Evolutionary conservation across 176 grass and related monocot species (phyloP), one percentile per base, ranked within the genome.

Genomic region (Melocanna baccifera): DNA sequence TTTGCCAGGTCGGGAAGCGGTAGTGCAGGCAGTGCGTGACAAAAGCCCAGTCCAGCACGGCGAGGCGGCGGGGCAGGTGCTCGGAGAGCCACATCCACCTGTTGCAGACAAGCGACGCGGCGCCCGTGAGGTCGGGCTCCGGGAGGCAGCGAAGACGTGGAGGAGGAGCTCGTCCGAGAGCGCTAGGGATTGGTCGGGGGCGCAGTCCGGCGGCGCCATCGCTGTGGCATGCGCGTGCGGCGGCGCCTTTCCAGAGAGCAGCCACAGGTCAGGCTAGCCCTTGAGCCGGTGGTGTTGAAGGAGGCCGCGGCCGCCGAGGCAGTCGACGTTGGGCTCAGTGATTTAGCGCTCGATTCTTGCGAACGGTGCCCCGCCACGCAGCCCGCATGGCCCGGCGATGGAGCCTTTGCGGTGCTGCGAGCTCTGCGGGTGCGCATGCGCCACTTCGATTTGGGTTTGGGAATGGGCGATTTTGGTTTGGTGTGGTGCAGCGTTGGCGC

Each of bases 91-190:
- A 87, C 79, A 68, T 89, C 96, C 93, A 98, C 32, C 96, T 73
- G 83, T 89, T 86, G 91, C 91, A 95, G 75, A 98, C 96, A 26
- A 95, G 91, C 40, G 96, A 94, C 14, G 89, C 83, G 56, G 91
- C 18, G 30, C 41, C 63, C 81, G 77, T 79, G 70, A 92, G 85
- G 75, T 84, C 63, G 26, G 88, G 67, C 73, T 90, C 87, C 48
- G 93, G 90, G 40, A 92, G 81, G 69, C 79, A 87, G 90, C 82
- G 42, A 94, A 87, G 50, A 92, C 73, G 79, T 79, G 87, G 82
- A 90, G 82, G 55, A 94, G 93, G 4, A 92, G 73, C 82, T 47
- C 85, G 75, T 94, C 90, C 40, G 93, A 77, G 62, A 92, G 83
- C 70, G 75, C 86, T 90, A 86, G 88, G 73, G 85, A 90, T 88